A percentile compares a stretch with the other conserved stretches of the same genome.
Conservation (phyloP, 257 asterid genomes). For the Fraxinus excelsior region DNA sequence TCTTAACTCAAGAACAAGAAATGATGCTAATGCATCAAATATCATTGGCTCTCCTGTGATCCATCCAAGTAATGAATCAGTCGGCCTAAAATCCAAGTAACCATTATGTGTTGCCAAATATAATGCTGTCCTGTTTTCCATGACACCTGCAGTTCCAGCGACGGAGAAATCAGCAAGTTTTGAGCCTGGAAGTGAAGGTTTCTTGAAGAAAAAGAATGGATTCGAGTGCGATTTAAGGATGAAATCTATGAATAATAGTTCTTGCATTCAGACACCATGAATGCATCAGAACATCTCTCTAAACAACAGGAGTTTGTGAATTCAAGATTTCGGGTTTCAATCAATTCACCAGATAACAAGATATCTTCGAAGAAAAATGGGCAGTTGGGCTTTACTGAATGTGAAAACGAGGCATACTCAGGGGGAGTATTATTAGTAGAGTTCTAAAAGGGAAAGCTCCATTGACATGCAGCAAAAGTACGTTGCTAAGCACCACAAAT, state of each 20-base stretch:
- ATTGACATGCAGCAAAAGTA: constrained; percentile 32
- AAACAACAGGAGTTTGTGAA: constrained; percentile 57
- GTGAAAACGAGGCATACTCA: too few relatives aligned
- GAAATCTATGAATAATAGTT: constrained; percentile 58
- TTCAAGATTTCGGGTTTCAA: constrained; percentile 79
- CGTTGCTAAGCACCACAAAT: constrained; percentile 16
- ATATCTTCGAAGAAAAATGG: constrained; percentile 71
- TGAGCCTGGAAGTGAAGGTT: constrained; percentile 34
- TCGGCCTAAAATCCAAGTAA: constrained; percentile 31
- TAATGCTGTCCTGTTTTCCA: constrained; percentile 92
- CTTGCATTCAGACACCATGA: constrained; percentile 43
- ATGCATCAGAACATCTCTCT: constrained; percentile 27
- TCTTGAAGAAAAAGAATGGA: background rate
- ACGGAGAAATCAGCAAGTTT: constrained; percentile 33
- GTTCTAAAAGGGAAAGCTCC: constrained; percentile 54
- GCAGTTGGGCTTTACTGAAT: constrained; percentile 37
- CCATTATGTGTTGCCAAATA: constrained; percentile 67
- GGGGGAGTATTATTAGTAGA: constrained; percentile 22
- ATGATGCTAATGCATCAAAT: constrained; percentile 20
- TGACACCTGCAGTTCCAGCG: constrained; percentile 81
- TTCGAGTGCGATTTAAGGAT: constrained; percentile 31
- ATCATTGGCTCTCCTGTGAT: constrained; percentile 60
- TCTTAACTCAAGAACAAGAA: constrained; percentile 40
- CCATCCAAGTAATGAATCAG: constrained; percentile 57
- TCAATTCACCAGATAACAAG: constrained; percentile 85